Conservation (phyloP, 2,329 filamentous ascomycete species). For the Zelopaecilomyces penicillatus region DNA sequence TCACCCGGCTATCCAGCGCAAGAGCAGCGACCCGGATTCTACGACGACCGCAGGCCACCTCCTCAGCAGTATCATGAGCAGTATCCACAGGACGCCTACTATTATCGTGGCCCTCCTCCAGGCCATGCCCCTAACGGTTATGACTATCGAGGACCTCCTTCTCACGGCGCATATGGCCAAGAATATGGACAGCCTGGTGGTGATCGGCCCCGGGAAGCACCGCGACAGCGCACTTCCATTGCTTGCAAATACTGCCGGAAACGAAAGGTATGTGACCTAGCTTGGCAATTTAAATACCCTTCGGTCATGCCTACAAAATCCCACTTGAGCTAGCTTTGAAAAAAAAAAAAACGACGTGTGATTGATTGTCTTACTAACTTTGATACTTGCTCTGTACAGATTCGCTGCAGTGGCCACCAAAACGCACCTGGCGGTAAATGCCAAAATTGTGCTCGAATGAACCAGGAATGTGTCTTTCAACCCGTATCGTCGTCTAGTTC, state of each 20-base stretch:
- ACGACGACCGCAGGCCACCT: constrained; percentile 27
- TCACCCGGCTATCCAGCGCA: constrained; percentile 28
- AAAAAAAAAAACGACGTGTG: too few species aligned
- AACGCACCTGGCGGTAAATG: constrained; percentile 52
- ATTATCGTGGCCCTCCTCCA: constrained; percentile 23
- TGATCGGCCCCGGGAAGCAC: constrained; percentile 34
- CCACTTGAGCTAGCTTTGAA: too few species aligned
- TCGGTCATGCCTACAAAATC: too few species aligned
- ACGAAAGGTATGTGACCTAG: constrained; percentile 40
- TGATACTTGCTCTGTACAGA: constrained; percentile 28
- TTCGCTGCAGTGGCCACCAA: constrained; percentile 53
- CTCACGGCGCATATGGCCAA: constrained; percentile 21
- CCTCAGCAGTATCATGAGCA: constrained; percentile 24
- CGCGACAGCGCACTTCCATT: constrained; percentile 50
- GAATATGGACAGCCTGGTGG: constrained; percentile 28
- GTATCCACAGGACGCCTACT: constrained; percentile 27
- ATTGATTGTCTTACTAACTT: constrained; percentile 5
- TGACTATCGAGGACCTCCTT: constrained; percentile 20
- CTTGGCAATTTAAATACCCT: neutral
- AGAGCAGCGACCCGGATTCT: constrained; percentile 31
- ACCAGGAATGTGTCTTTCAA: constrained; percentile 54
- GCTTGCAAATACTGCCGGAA: constrained; percentile 54
- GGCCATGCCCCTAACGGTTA: constrained; percentile 21
- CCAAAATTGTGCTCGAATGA: constrained; percentile 53
- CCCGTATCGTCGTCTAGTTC: constrained; percentile 48